Evolutionary conservation across 2,329 filamentous ascomycete species (phyloP), one percentile per base, ranked within the genome.

Genomic region (Chaetomiaceae sp.): DNA sequence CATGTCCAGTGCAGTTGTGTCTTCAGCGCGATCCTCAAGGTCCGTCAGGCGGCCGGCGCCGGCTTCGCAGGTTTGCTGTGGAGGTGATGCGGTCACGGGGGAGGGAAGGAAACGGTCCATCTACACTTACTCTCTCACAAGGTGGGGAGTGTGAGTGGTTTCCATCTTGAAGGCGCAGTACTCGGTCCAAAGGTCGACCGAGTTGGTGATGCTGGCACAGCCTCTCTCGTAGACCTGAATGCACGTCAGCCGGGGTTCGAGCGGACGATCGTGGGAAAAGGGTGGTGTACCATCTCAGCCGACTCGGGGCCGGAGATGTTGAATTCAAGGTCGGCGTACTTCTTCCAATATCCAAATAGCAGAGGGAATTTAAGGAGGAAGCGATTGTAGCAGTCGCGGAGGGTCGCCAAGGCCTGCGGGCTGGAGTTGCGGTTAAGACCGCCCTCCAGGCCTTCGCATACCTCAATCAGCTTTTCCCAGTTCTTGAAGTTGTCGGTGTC

Each of bases 121-220:
- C 68, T 64, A 73, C 78, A 97, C 93, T 97, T 95, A 98, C 93
- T 97, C 93, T 95, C 93, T 84, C 73, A 96, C 94, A 68, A 94
- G 78, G 65, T 94, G 87, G 60, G 88, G 79, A 65, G 95, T 89
- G 71, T 98, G 93, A 58, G 87, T 93, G 48, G 93, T 97, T 66
- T 97, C 89, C 72, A 93, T 89, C 68, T 97, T 97, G 80, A 97
- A 97, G 61, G 83, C 80, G 73, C 91, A 97, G 72, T 96, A 98
- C 61, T 95, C 90, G 43, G 88, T 86, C 93, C 93, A 98, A 50
- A 98, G 75, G 65, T 98, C 93, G 60, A 96, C 90, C 29, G 91
- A 97, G 63, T 87, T 88, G 46, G 86, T 84, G 61, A 97, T 89
- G 68, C 88, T 93, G 35, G 90, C 88, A 60, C 95, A 86, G 56